Evolutionary conservation across 1,284 basidiomycete genomes (phyloP).

Genomic region (Malassezia cuniculi): DNA sequence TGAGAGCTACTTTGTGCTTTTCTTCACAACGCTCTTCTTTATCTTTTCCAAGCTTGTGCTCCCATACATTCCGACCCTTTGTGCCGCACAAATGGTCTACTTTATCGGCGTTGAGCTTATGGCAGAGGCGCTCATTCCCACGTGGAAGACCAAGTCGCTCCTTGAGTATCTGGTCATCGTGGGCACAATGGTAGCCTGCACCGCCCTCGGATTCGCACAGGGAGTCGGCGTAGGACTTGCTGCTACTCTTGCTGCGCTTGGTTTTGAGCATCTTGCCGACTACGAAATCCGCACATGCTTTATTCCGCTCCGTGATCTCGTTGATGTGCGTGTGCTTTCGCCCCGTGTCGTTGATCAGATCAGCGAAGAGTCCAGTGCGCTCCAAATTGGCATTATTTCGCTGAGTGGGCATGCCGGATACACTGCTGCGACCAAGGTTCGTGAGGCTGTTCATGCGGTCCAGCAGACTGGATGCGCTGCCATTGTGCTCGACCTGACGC

Average conservation of each 20-base stretch:
- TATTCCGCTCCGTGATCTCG: not conserved
- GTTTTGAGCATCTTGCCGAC: constrained; percentile 8
- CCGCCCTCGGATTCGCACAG: constrained; percentile 6
- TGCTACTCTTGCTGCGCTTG: constrained; percentile 4
- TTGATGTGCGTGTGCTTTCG: constrained; percentile 1
- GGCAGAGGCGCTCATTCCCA: constrained; percentile 8
- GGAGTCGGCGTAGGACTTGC: constrained; percentile 5
- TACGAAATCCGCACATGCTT: constrained; percentile 9
- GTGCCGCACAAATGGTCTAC: constrained; percentile 7
- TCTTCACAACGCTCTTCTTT: constrained; percentile 1
- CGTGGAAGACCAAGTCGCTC: constrained; percentile 2
- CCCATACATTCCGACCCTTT: constrained; percentile 3
- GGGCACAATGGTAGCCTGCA: constrained; percentile 6
- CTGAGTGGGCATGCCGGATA: constrained; percentile 2
- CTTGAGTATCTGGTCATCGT: constrained; percentile 8
- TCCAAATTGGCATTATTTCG: constrained; percentile 8
- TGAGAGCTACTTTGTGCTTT: not conserved
- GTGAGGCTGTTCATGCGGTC: constrained; percentile 2
- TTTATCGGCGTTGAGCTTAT: constrained; percentile 9
- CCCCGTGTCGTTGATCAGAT: not conserved
- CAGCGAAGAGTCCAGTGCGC: not conserved
- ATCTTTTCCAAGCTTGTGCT: constrained; percentile 4
- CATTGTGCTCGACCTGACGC: constrained; percentile 4
- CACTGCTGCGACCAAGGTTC: constrained; percentile 2
- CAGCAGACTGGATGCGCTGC: constrained; percentile 3